Conservation (phyloP, 331 rosid genomes). For the Stylosanthes scabra region DNA sequence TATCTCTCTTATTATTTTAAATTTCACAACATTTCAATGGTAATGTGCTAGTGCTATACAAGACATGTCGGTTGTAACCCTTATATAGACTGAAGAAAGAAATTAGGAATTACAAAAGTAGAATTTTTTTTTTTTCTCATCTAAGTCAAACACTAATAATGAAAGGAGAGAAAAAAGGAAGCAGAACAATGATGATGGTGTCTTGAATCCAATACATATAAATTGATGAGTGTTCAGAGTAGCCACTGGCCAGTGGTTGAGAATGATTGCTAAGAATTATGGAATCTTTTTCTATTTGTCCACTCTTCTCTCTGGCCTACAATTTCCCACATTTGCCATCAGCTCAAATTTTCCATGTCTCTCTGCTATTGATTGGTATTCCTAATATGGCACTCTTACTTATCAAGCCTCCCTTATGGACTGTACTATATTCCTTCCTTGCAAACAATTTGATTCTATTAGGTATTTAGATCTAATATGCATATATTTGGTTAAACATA, state of each 20-base stretch:
- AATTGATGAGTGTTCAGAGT: not conserved
- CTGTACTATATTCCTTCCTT: not conserved
- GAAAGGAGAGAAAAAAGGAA: not conserved
- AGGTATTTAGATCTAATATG: not conserved
- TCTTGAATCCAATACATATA: not conserved
- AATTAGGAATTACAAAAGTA: conserved; percentile 2
- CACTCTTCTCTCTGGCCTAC: not conserved
- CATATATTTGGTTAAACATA: conserved; percentile 1
- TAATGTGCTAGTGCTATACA: conserved; percentile 6
- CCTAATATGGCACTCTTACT: not conserved
- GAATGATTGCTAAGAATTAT: conserved; percentile 13
- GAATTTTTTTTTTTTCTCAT: not conserved
- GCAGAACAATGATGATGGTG: conserved; percentile 8
- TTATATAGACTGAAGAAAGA: conserved; percentile 4
- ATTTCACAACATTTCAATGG: conserved; percentile 24
- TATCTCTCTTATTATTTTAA: conserved; percentile 18
- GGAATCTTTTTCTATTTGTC: not conserved
- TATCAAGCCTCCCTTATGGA: conserved; percentile 6
- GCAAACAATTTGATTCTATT: conserved; percentile 1
- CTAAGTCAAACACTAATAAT: conserved; percentile 26
- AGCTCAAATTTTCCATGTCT: conserved; percentile 3
- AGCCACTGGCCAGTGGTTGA: conserved; percentile 19
- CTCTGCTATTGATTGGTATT: not conserved
- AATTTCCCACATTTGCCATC: conserved; percentile 1
- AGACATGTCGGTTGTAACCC: conserved; percentile 18